Base-by-base conservation (phyloP, 345 rosid genomes). In the Eutrema heterophyllum region DNA sequence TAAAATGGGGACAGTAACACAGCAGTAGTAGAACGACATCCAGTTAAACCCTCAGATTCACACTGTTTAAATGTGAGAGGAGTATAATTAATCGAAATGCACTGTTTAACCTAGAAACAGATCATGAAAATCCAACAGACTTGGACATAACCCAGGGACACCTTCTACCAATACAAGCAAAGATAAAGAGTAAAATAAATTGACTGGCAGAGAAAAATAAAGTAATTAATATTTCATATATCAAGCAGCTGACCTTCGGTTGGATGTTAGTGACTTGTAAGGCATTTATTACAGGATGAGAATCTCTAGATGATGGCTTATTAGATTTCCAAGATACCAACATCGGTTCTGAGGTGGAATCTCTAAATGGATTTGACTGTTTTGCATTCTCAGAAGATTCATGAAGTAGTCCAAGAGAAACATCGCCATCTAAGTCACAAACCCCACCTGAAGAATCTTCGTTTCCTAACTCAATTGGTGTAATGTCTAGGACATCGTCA, bases 241-340 rank as follows among this genome's bases (percentile, higher is more conserved):
- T 46, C 14, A 48, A 33, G 45, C 57, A 64, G 74, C 85, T 82
- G 70, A 94, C 97, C 97, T 89, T 83, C 66, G 80, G 77, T 36
- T 68, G 72, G 7, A 72, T 56, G 74, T 61, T 64, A 63, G 63
- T 75, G 46, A 78, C 82, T 70, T 82, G 80, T 51, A 15, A 51
- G 30, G 64, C 56, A 80, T 81, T 83, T 16, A 64, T 57, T 30
- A 79, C 77, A 39, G 73, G 48, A 54, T 74, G 62, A 73, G 75
- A 62, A 64, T 59, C 63, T 64, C 48, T 69, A 9, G 74, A 75
- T 75, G 73, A 51, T 49, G 58, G 58, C 67, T 58, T 65, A 39
- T 38, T 41, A 11, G 46, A 33, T 68, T 78, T 81, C 80, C 54
- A 82, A 64, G 71, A 68, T 52, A 73, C 55, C 59, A 64, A 38